Evolutionary conservation across 768 basidiomycete genomes (phyloP), one percentile per base, ranked within the genome.

Genomic region (Termitomyces titanicus): DNA sequence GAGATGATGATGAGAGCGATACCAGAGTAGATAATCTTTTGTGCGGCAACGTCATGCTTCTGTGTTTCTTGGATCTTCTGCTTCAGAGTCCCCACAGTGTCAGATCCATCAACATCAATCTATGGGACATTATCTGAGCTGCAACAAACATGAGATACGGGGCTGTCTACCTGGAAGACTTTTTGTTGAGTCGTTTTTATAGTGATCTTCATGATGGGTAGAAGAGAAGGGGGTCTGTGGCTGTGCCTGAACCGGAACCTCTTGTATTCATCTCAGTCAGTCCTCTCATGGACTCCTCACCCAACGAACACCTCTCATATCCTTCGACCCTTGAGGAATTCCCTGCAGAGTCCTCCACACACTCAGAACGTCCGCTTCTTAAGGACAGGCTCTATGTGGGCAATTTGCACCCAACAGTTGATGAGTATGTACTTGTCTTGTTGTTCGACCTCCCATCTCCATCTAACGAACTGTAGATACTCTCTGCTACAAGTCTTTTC

Each of bases 21-120:
- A 94, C 94, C 95, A 37, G 96, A 85, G 72, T 91, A 97, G 70
- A 99, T 98, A 64, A 99, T 78, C 79, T 98, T 99, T 75, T 96
- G 95, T 56, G 74, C 72, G 33, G 81, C 83, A 29, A 82, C 77
- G 17, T 86, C 67, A 71, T 95, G 90, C 4, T 86, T 85, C 59
- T 97, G 93, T 2, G 76, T 68, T 27, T 84, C 78, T 55, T 79
- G 68, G 65, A 99, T 94, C 85, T 91, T 94, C 60, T 77, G 69
- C 79, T 98, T 99, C 60, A 98, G 73, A 61, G 73, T 76, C 15
- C 72, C 86, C 43, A 99, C 79, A 31, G 92, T 89, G 48, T 95
- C 88, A 33, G 77, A 66, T 20, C 74, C 77, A 47, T 94, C 91
- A 7, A 85, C 86, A 62, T 95, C 93, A 74, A 92, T 76, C 88